Evolutionary conservation across 202 grass and related monocot species (phyloP), one percentile per base, ranked within the genome.

Genomic region (Panicum virgatum): DNA sequence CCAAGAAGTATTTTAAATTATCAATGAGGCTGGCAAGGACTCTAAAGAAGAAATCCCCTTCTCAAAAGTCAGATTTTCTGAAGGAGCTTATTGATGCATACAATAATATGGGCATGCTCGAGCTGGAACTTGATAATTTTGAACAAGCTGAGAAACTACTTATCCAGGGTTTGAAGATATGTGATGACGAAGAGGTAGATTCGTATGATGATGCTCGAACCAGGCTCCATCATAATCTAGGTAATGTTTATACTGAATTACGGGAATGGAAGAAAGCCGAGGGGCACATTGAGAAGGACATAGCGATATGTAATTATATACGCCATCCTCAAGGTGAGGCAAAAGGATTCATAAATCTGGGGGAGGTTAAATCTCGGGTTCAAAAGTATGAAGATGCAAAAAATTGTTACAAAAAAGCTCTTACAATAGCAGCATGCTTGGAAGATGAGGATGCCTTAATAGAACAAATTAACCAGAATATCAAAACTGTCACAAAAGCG

Each of bases 91-190:
- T 95, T 65, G 96, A 95, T 86, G 75, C 96, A 14, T 78, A 98
- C 87, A 98, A 98, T 66, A 98, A 98, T 88, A 78, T 95, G 39
- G 96, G 96, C 29, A 90, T 98, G 96, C 90, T 93, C 54, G 92
- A 95, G 83, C 83, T 93, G 59, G 96, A 95, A 7, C 90, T 98
- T 48, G 92, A 95, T 57, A 95, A 91, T 78, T 88, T 83, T 50
- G 84, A 95, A 88, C 77, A 87, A 79, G 96, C 96, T 23, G 90
- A 95, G 80, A 86, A 88, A 73, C 76, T 88, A 66, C 92, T 98
- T 80, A 81, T 90, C n/a, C 56, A 87, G 53, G 96, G 92, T 67
- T 62, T 98, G 77, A 93, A 74, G 77, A 93, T 98, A 78, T 98
- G 96, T 66, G 86, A 98, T 58, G 96, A 98, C 8, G 96, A 98